These are phyloP conservation scores for Ogataea zsoltii DNA, from an alignment of 805 yeast species.

Conservation along the genomic window DNA sequence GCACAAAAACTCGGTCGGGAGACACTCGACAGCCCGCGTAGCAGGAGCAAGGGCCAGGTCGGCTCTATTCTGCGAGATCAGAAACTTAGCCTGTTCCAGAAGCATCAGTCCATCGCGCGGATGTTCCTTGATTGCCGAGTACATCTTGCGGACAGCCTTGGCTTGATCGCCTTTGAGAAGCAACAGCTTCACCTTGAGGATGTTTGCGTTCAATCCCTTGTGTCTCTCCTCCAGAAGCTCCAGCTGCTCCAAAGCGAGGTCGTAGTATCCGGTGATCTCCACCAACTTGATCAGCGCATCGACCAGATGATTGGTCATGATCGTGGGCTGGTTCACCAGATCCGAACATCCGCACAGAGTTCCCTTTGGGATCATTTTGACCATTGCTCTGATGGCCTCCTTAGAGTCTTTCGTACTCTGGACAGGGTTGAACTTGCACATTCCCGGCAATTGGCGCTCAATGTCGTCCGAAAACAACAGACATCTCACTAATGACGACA, in stretches of 20 bases:
- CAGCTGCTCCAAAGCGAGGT: constrained; percentile 43
- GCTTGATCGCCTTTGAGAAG: constrained; percentile 45
- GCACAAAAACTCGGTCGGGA: constrained; percentile 75
- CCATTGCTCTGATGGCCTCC: constrained; percentile 39
- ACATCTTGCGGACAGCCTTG: constrained; percentile 47
- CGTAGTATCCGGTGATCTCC: constrained; percentile 39
- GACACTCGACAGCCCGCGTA: constrained; percentile 55
- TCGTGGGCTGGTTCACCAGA: constrained; percentile 34
- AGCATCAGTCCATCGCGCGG: constrained; percentile 62
- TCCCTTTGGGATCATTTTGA: constrained; percentile 49
- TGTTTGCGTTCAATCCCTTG: constrained; percentile 25
- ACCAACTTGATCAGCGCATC: constrained; percentile 48
- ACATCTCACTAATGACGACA: constrained; percentile 56
- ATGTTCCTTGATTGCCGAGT: constrained; percentile 38
- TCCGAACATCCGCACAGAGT: constrained; percentile 44
- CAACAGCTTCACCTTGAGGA: constrained; percentile 44
- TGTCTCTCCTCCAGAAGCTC: constrained; percentile 17
- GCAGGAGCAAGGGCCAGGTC: constrained; percentile 62
- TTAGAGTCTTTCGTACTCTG: constrained; percentile 38
- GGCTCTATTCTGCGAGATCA: constrained; percentile 53
- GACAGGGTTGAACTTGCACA: constrained; percentile 49
- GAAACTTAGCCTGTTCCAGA: constrained; percentile 62
- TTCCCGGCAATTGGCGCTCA: constrained; percentile 58
- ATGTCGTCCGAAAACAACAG: constrained; percentile 53
- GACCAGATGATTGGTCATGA: constrained; percentile 51